These are phyloP conservation scores for Penicillium polonicum DNA, from an alignment of 2,329 filamentous ascomycete species.

Conservation along the genomic window DNA sequence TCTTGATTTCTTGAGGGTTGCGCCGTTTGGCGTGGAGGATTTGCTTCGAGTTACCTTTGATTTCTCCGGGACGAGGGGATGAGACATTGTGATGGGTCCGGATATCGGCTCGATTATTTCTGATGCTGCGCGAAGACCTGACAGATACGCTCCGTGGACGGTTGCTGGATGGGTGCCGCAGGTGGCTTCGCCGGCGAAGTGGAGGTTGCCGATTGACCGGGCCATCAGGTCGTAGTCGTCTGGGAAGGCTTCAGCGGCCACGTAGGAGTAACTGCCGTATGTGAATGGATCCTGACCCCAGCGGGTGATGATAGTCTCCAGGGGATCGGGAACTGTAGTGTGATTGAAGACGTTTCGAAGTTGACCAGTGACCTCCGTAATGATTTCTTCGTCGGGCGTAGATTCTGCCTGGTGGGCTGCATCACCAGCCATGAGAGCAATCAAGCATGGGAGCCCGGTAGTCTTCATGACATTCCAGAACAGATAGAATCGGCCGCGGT, in stretches of 20 bases:
- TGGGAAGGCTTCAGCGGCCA: constrained; percentile 74
- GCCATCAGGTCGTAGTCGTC: constrained; percentile 95
- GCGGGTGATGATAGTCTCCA: constrained; percentile 84
- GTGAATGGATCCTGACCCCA: constrained; percentile 91
- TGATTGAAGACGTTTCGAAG: constrained; percentile 71
- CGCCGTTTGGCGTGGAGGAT: constrained; percentile 13
- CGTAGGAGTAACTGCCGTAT: constrained; percentile 93
- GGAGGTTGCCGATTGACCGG: constrained; percentile 75
- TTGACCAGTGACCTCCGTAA: constrained; percentile 76
- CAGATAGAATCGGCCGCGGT: constrained; percentile 89
- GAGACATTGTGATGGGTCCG: constrained; percentile 75
- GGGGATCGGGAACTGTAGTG: constrained; percentile 67
- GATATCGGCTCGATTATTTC: constrained; percentile 79
- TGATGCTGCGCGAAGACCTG: constrained; percentile 82
- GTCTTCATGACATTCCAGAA: constrained; percentile 96
- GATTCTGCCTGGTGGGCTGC: constrained; percentile 85
- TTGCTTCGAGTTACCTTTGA: constrained; percentile 48
- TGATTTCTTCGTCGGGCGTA: constrained; percentile 70
- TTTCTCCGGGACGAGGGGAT: constrained; percentile 65
- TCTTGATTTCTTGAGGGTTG: constrained; percentile 8
- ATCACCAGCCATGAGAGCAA: constrained; percentile 94
- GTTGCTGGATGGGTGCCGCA: constrained; percentile 95
- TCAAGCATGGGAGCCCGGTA: constrained; percentile 79
- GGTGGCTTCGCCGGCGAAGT: constrained; percentile 95
- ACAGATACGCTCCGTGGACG: constrained; percentile 93